Evolutionary conservation across 495 filamentous ascomycete genomes (phyloP).

Genomic region (Rhizodiscina lignyota): DNA sequence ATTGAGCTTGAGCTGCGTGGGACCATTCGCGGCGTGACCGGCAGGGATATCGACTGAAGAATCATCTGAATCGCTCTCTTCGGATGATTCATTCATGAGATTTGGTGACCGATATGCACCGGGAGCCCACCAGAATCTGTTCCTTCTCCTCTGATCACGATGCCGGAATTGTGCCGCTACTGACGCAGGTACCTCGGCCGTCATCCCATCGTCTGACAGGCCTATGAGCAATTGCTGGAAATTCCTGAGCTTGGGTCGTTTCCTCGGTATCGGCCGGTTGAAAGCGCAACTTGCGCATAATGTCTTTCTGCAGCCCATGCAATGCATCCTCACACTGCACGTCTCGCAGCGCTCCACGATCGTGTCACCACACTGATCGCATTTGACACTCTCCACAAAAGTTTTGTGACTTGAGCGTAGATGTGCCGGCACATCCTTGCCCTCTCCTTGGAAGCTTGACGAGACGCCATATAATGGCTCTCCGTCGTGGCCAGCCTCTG

Average conservation of each 20-base stretch:
- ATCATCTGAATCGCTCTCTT: slow-evolving; percentile 19
- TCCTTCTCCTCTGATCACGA: neutral
- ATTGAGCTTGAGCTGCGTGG: slow-evolving; percentile 25
- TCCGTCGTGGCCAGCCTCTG: slow-evolving; percentile 35
- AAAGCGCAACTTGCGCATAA: slow-evolving; percentile 46
- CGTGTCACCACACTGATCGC: slow-evolving; percentile 33
- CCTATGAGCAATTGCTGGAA: too few relatives aligned
- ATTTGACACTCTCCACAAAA: slow-evolving; percentile 36
- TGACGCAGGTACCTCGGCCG: neutral
- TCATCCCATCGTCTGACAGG: too few relatives aligned
- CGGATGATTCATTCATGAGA: slow-evolving; percentile 34
- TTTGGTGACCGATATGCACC: slow-evolving; percentile 35
- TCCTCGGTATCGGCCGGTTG: slow-evolving; percentile 32
- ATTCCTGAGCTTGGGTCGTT: slow-evolving; percentile 15
- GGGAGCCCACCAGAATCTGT: slow-evolving; percentile 42
- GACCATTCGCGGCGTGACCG: neutral
- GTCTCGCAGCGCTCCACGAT: slow-evolving; percentile 44
- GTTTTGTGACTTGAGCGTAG: slow-evolving; percentile 34
- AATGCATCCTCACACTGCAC: slow-evolving; percentile 48
- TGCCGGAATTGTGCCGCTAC: slow-evolving; percentile 3
- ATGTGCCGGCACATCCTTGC: slow-evolving; percentile 37
- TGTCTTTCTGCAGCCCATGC: slow-evolving; percentile 43
- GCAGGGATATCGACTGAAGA: neutral
- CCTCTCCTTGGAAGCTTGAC: slow-evolving; percentile 28
- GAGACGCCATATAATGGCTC: slow-evolving; percentile 24